Evolutionary conservation across 2,329 filamentous ascomycete species (phyloP).

Genomic region (Ceratocystis diversiconidia): DNA sequence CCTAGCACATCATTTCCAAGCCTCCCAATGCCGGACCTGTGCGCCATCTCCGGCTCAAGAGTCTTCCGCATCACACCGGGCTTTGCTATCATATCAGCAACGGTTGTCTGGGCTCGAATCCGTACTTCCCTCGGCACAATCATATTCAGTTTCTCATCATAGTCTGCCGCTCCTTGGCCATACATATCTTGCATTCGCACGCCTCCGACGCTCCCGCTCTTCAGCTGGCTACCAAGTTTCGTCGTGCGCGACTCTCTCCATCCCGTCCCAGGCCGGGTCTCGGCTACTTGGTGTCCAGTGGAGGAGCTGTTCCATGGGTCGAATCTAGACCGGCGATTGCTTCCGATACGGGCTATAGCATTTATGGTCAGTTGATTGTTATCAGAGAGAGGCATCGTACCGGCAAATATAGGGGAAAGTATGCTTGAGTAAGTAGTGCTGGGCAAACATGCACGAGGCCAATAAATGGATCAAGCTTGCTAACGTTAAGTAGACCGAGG

Average conservation of each 20-base stretch:
- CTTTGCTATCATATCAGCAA: slow-evolving; percentile 38
- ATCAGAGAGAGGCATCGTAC: not conserved
- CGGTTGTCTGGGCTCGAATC: slow-evolving; percentile 30
- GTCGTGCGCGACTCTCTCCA: slow-evolving; percentile 58
- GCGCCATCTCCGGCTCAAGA: not conserved
- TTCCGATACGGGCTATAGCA: slow-evolving; percentile 25
- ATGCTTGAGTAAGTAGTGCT: not conserved
- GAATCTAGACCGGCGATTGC: slow-evolving; percentile 35
- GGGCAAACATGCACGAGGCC: too few species aligned
- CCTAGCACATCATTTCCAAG: not conserved
- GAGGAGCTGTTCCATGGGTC: slow-evolving; percentile 61
- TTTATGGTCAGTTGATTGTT: slow-evolving; percentile 12
- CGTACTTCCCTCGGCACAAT: slow-evolving; percentile 32
- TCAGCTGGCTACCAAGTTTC: slow-evolving; percentile 59
- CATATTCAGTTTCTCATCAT: slow-evolving; percentile 31
- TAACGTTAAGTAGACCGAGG: slow-evolving; percentile 6
- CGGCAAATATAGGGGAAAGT: not conserved
- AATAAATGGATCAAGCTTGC: too few species aligned
- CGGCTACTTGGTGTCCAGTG: slow-evolving; percentile 65
- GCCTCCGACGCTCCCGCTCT: slow-evolving; percentile 41
- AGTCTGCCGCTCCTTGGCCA: slow-evolving; percentile 47
- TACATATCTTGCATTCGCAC: slow-evolving; percentile 49
- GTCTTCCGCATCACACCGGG: slow-evolving; percentile 8
- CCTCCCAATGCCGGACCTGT: not conserved
- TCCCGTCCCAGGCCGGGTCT: slow-evolving; percentile 46